Evolutionary conservation across 257 asterid genomes (phyloP).

Genomic region (Nicotiana undulata): DNA sequence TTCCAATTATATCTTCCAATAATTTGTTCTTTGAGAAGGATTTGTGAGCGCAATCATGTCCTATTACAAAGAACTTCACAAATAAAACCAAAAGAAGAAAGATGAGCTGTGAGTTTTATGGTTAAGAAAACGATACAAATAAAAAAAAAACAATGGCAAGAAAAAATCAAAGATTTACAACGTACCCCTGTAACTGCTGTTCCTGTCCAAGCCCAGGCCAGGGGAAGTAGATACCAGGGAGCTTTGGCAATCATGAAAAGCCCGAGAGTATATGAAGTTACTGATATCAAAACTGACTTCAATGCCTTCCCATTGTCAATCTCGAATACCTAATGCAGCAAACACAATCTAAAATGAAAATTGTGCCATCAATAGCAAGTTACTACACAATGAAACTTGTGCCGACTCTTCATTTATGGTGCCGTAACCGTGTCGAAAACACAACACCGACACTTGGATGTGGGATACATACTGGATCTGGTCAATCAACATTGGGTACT

Average conservation of each 20-base stretch:
- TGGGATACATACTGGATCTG: too few species aligned
- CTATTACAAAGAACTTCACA: conserved; percentile 91
- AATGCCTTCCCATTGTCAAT: conserved; percentile 79
- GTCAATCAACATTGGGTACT: too few species aligned
- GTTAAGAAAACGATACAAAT: background rate
- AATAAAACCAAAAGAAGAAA: conserved; percentile 13
- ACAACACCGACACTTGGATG: background rate
- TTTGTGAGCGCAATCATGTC: conserved; percentile 99
- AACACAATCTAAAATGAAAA: background rate
- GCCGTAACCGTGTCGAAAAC: too few species aligned
- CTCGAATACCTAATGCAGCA: conserved; percentile 63
- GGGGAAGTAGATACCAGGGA: conserved; percentile 98
- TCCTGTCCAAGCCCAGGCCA: conserved; percentile 99
- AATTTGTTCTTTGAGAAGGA: conserved; percentile 88
- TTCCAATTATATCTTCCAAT: conserved; percentile 92
- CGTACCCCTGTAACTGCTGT: conserved; percentile 96
- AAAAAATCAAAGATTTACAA: background rate
- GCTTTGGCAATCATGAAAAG: conserved; percentile 82
- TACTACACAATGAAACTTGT: background rate
- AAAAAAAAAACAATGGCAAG: background rate
- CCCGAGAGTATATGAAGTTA: conserved; percentile 71
- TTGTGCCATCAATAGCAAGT: background rate
- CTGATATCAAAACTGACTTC: conserved; percentile 84
- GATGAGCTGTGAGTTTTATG: conserved; percentile 2
- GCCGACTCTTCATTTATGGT: too few species aligned